These are phyloP conservation scores for Saccharomycopsis sp. DNA, from an alignment of 805 yeast species.

Conservation along the genomic window DNA sequence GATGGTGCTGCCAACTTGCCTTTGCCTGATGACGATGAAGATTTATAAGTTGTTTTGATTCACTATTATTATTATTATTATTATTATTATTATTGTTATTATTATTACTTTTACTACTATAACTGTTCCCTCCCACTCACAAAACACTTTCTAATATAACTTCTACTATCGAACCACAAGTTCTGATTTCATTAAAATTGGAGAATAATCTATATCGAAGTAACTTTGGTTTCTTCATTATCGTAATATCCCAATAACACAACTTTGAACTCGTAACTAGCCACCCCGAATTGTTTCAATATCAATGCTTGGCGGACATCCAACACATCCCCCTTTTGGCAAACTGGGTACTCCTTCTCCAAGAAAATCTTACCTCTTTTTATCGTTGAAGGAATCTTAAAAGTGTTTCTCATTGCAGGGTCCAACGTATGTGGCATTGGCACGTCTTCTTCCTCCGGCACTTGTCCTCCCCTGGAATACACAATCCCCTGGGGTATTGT, in stretches of 20 bases:
- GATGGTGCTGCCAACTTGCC: slow-evolving; percentile 99
- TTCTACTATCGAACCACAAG: too few relatives aligned
- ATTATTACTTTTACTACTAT: background rate
- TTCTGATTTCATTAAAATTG: too few relatives aligned
- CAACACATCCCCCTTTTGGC: slow-evolving; percentile 67
- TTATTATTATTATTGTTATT: background rate
- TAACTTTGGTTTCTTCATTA: slow-evolving; percentile 36
- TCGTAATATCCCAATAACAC: slow-evolving; percentile 70
- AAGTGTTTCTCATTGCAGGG: slow-evolving; percentile 80
- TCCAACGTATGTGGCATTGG: slow-evolving; percentile 96
- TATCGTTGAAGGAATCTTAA: slow-evolving; percentile 85
- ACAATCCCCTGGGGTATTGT: slow-evolving; percentile 84
- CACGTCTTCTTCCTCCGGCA: slow-evolving; percentile 84
- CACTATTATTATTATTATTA: background rate
- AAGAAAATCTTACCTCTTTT: slow-evolving; percentile 80
- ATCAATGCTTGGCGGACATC: slow-evolving; percentile 89
- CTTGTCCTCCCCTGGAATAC: slow-evolving; percentile 92
- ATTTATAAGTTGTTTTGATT: slow-evolving; percentile 56
- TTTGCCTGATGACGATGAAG: slow-evolving; percentile 99
- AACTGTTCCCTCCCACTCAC: too few relatives aligned
- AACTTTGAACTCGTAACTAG: slow-evolving; percentile 85
- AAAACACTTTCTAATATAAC: too few relatives aligned
- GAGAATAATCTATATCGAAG: too few relatives aligned
- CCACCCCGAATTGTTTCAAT: slow-evolving; percentile 91
- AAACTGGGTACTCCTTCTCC: slow-evolving; percentile 69